Evolutionary conservation across 306 rosid species (phyloP), one percentile per base, ranked within the genome.

Genomic region (Vigna trinervia): DNA sequence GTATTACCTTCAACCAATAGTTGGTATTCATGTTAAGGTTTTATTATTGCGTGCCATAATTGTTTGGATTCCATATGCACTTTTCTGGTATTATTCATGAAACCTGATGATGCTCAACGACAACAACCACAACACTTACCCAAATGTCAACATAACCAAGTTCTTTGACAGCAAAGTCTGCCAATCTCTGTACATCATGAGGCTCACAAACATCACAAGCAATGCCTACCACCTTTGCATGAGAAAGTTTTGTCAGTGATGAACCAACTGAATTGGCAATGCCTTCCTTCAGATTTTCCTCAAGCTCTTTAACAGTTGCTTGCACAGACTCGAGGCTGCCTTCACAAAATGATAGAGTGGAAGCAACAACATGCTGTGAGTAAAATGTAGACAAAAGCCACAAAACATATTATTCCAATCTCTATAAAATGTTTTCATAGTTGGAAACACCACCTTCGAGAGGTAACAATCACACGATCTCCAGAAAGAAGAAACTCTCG

Each of bases 401-500:
- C 0, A 45, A 48, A 52, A 67, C 17, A 63, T 32, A 59, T 26
- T 1, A 65, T 15, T 59, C 41, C 12, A 52, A 41, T 13, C 61
- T 56, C 76, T 68, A 28, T 36, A 41, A 48, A 67, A 61, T 43
- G 47, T 72, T 53, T 51, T 54, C 68, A 45, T 38, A 76, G 54
- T 74, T 77, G 54, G 30, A 69, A 85, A 84, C 36, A 77, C 79
- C 83, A 95, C 98, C 98, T 95, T 71, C 98, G 92, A 76, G 97
- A 95, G 77, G 97, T 89, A 22, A 95, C 88, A 73, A 95, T 82
- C 57, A 95, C 96, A 0, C 82, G 95, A 76, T 95, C 97, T 75
- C 97, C 97, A 0, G 97, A 92, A 56, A 92, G 97, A 77, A 95
- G 98, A 81, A 95, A 92, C 80, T 95, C 98, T 12, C 92, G 87